phyloP scores from a whole-genome alignment of 2,329 filamentous ascomycete species.

The Cadophora gregata region DNA sequence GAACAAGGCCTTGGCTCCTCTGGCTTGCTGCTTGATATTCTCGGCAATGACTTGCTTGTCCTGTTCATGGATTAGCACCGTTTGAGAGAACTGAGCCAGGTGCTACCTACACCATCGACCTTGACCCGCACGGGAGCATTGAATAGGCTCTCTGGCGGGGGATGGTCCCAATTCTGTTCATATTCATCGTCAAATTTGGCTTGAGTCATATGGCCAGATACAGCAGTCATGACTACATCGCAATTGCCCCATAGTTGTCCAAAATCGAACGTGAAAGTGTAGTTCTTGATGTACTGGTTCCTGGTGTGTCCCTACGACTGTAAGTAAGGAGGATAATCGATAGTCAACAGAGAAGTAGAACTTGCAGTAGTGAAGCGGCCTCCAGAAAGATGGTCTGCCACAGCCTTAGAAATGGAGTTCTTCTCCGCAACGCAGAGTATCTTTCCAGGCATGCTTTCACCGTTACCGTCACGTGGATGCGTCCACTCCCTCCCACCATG shows the following conservation, averaged over 20 bases:
- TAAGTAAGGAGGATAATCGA: conserved; percentile 2
- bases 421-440: conserved; percentile 85
- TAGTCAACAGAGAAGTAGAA: conserved; percentile 3
- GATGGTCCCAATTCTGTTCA: conserved; percentile 76
- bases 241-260: conserved; percentile 79
- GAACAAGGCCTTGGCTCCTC: conserved; percentile 74
- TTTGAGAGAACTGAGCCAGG: neutral
- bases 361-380: conserved; percentile 73
- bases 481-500: neutral
- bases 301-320: conserved; percentile 36
- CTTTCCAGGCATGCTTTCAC: conserved; percentile 45
- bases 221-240: conserved; percentile 90
- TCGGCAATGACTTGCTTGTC: conserved; percentile 81
- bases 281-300: conserved; percentile 85
- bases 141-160: conserved; percentile 80
- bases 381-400: conserved; percentile 87
- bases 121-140: conserved; percentile 75
- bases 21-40: conserved; percentile 84
- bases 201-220: conserved; percentile 85
- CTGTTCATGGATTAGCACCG: conserved; percentile 49
- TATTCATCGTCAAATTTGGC: conserved; percentile 77
- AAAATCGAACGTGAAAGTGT: conserved; percentile 90
- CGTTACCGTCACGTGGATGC: conserved; percentile 15
- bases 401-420: conserved; percentile 93
- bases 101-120: conserved; percentile 59